Evolutionary conservation across 148 eudicot species (phyloP), one percentile per base, ranked within the genome.

Genomic region (Rhododendron henanense): DNA sequence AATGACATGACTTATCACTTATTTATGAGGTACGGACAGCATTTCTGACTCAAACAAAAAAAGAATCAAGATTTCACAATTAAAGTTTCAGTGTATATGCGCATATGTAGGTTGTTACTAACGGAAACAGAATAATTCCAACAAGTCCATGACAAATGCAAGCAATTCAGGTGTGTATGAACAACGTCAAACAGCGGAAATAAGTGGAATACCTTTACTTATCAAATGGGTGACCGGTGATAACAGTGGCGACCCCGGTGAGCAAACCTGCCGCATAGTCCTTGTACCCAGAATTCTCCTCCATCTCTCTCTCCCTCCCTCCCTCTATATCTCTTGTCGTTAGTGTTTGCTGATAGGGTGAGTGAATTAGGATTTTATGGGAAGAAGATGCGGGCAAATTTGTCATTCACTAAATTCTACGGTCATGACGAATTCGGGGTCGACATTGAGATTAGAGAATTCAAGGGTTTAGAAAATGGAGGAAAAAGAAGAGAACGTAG

Each of bases 211-310:
- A 97, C 99, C 98, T 95, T 95, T 87, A 97, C 96, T 21, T 97
- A 59, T 97, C 99, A 57, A 97, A 97, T 3, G 99, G 99, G 89
- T 95, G 99, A 81, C 99, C 99, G 48, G 85, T 89, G 87, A 93
- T 65, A 57, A 97, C 98, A 21, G 95, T 95, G 84, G 98, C 88
- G 25, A 94, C 92, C 14, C 99, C 97, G 84, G 97, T 96, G 37
- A 93, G 84, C 83, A 93, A 85, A 77, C 99, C 99, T 14, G 98
- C 99, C 76, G 93, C 88, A 59, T 94, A 95, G 28, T 95, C 94
- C 84, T 95, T 96, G 92, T 92, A 93, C 4, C 87, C 88, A 10
- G 91, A 87, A 44, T 79, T 65, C 28, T 88, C 89, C 86, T 59
- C 87, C 91, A 89, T 85, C 86, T 65, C 83, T 87, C 74, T 28